Evolutionary conservation across 768 basidiomycete species (phyloP), one percentile per base, ranked within the genome.

Genomic region (Saitozyma sp.): DNA sequence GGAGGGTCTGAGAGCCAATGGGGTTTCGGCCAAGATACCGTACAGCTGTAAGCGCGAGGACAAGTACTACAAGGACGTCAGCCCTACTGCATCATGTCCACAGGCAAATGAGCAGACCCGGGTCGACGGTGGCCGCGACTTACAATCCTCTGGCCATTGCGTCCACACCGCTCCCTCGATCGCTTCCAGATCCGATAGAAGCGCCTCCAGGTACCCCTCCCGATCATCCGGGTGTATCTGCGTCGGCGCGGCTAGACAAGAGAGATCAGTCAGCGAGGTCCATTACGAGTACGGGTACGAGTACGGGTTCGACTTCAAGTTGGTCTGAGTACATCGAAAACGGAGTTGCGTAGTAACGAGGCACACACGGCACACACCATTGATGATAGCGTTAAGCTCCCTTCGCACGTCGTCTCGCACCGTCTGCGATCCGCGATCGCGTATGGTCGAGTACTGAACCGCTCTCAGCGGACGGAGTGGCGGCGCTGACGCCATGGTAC

Each of bases 21-120:
- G 85, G 86, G 56, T 86, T 84, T 69, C 87, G 87, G 13, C 88
- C 90, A 3, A 93, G 83, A 8, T 84, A 85, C 78, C 92, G 92
- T 61, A 93, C 75, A 0, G 89, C 85, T 50, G 86, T 79, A 2
- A 93, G 81, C 14, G 89, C 90, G 41, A 82, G 84, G 3, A 85
- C 81, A 39, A 85, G 84, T 75, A 91, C 91, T 92, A 73, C 8
- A 13, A 49, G 64, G n/a, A 45, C n/a, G 43, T 61, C 54, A 65
- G 29, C 42, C 29, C 29, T 29, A 5, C 29, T 29, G 29, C 5
- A 29, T 29, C 29, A 29, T 29, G 29, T 29, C 29, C 29, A 29
- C 29, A 5, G 29, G 29, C 29, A 29, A 29, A 29, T 29, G 29
- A 29, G 29, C 29, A 29, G 29, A 29, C 2, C 29, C 29, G 29